Evolutionary conservation across 2,329 filamentous ascomycete genomes (phyloP), one percentile per base, ranked within the genome.

Genomic region (Boeremia exigua): DNA sequence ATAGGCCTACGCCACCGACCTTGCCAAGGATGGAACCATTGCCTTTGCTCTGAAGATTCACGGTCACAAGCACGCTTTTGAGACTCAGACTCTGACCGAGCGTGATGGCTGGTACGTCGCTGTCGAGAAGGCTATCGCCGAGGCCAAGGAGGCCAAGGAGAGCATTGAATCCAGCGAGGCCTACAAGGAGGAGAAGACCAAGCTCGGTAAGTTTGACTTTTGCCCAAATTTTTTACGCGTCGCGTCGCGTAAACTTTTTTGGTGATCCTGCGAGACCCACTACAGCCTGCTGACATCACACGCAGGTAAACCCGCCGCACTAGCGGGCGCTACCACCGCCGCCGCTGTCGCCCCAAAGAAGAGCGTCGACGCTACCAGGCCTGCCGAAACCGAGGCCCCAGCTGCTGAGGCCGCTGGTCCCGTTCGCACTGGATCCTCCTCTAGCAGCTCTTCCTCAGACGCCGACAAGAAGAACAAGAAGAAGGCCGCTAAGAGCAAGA

Each of bases 1-100:
- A 8, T 36, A 88, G 84, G 78, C 85, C 65, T 87, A 90, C 54
- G 81, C 86, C 58, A 81, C 84, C 40, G 91, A 96, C 75, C 84
- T 96, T 56, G 84, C 85, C 75, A 86, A 88, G 77, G 89, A 92
- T 60, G 90, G 92, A 58, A 74, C 84, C 64, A 84, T 86, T 79
- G 93, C 95, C 80, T 96, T 99, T 83, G 82, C 87, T 73, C 90
- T 98, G 83, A 91, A 88, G 75, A 80, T 90, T 74, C 88, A 89
- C 79, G 90, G 89, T 67, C 89, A 96, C 80, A 96, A 96, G 87
- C 92, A 97, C 85, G 85, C 85, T 58, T 96, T 99, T 84, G 94
- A 97, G 86, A 91, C 94, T 54, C 72, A 81, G 69, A 88, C 74
- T 70, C 32, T 48, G 29, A 44, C 55, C 29, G 55, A 58, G 46